Base-by-base conservation (phyloP, 2,329 filamentous ascomycete species). In the Pseudopyrenochaeta lycopersici region DNA sequence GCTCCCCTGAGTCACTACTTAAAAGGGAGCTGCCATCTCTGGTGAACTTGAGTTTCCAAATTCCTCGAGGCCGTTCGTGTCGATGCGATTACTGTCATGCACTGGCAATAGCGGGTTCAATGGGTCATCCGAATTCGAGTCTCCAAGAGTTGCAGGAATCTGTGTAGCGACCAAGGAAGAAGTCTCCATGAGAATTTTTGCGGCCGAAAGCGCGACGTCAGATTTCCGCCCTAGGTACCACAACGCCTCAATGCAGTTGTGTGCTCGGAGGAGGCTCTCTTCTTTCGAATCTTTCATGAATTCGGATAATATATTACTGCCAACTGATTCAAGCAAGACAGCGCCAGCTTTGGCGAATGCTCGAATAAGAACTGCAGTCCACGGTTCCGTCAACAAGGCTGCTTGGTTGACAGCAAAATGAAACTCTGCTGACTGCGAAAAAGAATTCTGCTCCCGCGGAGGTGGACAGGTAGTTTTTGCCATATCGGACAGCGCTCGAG, bases 351-450 rank as follows among this genome's bases (percentile, higher is more conserved):
- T 82, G 20, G 80, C 77, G 52, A 86, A 86, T 0, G 79, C 79
- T 21, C 82, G 76, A 38, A 85, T 80, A 23, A 86, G 69, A 2
- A 86, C 79, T 33, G 81, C 80, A 1, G 84, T 85, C 84, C 84
- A 87, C 2, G 85, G 85, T 58, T 87, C 84, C 0, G 83, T 85
- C 49, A 87, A 64, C n/a, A 87, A 75, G 1, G 84, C 81, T 2
- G 81, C 83, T 52, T 84, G 78, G 36, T 79, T 82, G 20, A 85
- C 75, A 0, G 83, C 82, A 50, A 81, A 80, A 63, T 85, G 84
- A 48, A 84, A 82, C 18, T 81, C 78, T 18, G 70, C 60, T 29
- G 78, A 67, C 31, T 73, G 64, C 6, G 71, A 63, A 46, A 71
- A 71, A 1, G 64, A 63, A 4, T 58, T 54, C 27, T 68, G 59